Evolutionary conservation across 75 land plant species (phyloP), one percentile per base, ranked within the genome.

Genomic region (Cunninghamia lanceolata): DNA sequence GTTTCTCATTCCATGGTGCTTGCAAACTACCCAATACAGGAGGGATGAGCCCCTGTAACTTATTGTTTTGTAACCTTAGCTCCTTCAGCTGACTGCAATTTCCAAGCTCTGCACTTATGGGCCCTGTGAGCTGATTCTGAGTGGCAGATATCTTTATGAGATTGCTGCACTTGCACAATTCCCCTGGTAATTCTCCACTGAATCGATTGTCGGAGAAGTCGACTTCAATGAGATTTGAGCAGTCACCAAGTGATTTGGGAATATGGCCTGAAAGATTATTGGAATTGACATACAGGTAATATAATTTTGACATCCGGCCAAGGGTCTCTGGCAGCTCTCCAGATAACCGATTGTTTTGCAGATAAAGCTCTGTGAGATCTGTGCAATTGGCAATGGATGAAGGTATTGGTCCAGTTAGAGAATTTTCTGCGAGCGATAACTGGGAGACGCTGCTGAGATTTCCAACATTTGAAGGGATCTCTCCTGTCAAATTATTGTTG

Each of bases 151-250:
- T 83, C 0, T 30, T 43, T 21, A 16, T 84, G 59, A 96, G 87
- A 88, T 87, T 91, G 76, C 88, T 86, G 74, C 94, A 93, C 53
- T 90, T 89, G 30, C 93, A 93, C 73, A 94, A 84, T 46, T 88
- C 89, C 5, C 78, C n/a, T 15, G 96, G 95, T 76, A 95, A 84
- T 45, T 50, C 90, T 1, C 94, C 92, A 71, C 75, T 83, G 77
- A 94, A 90, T 19, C n/a, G 8, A 38, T 95, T 95, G 52, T 32
- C 71, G 3, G 91, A 88, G 45, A 95, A 84, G 25, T 83, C 83
- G 56, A 93, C 54, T 16, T n/a, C 8, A 1, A 50, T 21, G 84
- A 92, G 45, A 10, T 71, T 80, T n/a, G n/a, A n/a, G n/a, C n/a
- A n/a, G n/a, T n/a, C n/a, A n/a, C n/a, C n/a, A n/a, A n/a, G n/a